Base-by-base conservation (phyloP, 768 basidiomycete genomes). In the Cantharellus anzutake region DNA sequence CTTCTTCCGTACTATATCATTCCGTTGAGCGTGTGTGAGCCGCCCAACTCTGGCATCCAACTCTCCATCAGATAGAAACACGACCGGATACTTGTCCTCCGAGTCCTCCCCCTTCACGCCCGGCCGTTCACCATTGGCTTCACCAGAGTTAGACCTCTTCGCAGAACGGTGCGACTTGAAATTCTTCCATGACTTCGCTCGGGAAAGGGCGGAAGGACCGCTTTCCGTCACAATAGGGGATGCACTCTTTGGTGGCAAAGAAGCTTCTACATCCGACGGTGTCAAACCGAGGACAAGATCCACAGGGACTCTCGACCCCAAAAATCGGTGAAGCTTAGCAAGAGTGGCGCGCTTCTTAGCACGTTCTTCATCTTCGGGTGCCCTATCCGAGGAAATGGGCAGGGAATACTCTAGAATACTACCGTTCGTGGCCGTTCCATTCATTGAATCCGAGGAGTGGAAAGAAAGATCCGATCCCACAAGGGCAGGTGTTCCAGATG, bases 281-380 rank as follows among this genome's bases (percentile, higher is more conserved):
- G 35, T 38, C 2, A 50, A 44, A 4, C 66, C 66, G 42, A 82
- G 74, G 7, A 85, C 81, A 41, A 87, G 77, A 63, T 80, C 77
- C 11, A 77, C 68, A 4, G 87, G 87, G 37, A 91, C 83, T 40
- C 79, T 78, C 20, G 84, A 86, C n/a, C 87, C 88, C 41, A 90
- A 75, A 71, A 84, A 89, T 52, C 88, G 84, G 70, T 90, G 86
- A 3, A 91, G 76, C 68, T 81, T 89, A 2, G 83, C 84, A 52
- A 91, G 72, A 64, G 81, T 81, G 64, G 86, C 84, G 57, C 87
- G 76, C 70, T 83, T 86, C 62, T 35, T 37, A 14, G 56, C 56
- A 42, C 41, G 56, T 37, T 55, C 52, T 37, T 7, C 11, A 7
- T 55, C 52, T 55, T 11, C 52, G 11, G 11, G 14, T 37, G 52